Evolutionary conservation across 2,329 filamentous ascomycete genomes (phyloP), one percentile per base, ranked within the genome.

Genomic region (Grosmannia clavigera): DNA sequence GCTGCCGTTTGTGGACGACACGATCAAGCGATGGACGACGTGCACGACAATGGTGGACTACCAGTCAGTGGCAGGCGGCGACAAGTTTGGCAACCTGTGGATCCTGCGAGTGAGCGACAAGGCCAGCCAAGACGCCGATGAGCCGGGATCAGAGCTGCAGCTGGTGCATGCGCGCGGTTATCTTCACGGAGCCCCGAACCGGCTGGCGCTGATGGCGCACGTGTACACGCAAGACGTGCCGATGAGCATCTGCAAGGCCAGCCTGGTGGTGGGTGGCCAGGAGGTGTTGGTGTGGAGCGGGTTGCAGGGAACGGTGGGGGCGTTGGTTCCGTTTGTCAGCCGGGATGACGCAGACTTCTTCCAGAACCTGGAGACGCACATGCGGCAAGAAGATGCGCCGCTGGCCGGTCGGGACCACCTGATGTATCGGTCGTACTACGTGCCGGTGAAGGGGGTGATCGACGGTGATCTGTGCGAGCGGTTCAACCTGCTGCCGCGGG

Each of bases 71-170:
- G 92, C 91, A 3, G 94, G 92, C 43, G 92, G 92, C 43, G 94
- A 99, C 76, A 97, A 96, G 70, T 99, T 99, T 65, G 95, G 94
- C 62, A 99, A 99, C 68, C 74, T 99, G 19, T 99, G 91, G 86
- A 82, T 99, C 53, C 80, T 99, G 35, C 87, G 94, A 55, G 94
- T 89, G 68, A 91, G 92, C 0, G 78, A 85, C 62, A 94, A 95
- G 71, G 85, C 87, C 9, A 95, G 90, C 46, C 86, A 91, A 65
- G 90, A 95, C 70, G 88, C 91, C 0, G 94, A 99, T 67, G 94
- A 96, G 71, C 90, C 95, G 62, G 90, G 90, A 55, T 89, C 90
- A 3, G 92, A 92, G 16, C 85, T 91, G 3, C 92, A 96, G 73
- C 82, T 99, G n/a, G 80, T 90, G 33, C 92, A 99, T 67, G 90